phyloP scores from a whole-genome alignment of 768 basidiomycete species.

The Mycena leptocephala region DNA sequence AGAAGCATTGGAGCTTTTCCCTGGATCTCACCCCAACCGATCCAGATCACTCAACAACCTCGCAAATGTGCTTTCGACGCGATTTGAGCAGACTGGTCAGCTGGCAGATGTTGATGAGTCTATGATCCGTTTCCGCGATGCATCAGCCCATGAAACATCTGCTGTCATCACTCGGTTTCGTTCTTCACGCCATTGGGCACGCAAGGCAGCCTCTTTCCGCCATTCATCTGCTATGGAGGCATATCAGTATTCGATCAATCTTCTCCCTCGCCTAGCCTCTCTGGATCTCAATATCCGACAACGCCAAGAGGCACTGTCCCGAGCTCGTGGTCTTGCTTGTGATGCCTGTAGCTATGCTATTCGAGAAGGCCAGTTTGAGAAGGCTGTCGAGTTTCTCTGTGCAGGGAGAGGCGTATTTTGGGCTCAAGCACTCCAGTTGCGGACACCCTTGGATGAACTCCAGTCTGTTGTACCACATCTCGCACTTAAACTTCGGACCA shows the following conservation, averaged over 20 bases:
- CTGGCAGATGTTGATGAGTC: constrained; percentile 7
- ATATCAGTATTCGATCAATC: constrained; percentile 8
- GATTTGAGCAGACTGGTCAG: background rate
- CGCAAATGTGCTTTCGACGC: background rate
- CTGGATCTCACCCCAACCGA: too few species aligned
- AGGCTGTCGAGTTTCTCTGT: constrained; percentile 13
- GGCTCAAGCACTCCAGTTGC: constrained; percentile 10
- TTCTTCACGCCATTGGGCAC: constrained; percentile 3
- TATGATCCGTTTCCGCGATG: background rate
- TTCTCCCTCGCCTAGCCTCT: constrained; percentile 8
- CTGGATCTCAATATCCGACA: constrained; percentile 8
- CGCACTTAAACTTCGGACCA: constrained; percentile 7
- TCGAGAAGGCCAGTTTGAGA: constrained; percentile 10
- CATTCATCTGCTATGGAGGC: constrained; percentile 15
- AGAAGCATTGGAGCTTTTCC: too few species aligned
- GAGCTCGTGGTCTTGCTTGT: constrained; percentile 8
- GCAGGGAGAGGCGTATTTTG: constrained; percentile 10
- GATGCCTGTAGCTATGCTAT: constrained; percentile 15
- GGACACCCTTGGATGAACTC: constrained; percentile 7
- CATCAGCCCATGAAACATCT: constrained; percentile 11
- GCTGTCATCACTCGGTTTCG: constrained; percentile 4
- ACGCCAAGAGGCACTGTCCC: constrained; percentile 9
- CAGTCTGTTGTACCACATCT: constrained; percentile 10
- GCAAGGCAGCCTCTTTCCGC: constrained; percentile 2
- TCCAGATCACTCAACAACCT: too few species aligned